Conservation (phyloP, 441 rosid species). For the Gossypium trilobum region DNA sequence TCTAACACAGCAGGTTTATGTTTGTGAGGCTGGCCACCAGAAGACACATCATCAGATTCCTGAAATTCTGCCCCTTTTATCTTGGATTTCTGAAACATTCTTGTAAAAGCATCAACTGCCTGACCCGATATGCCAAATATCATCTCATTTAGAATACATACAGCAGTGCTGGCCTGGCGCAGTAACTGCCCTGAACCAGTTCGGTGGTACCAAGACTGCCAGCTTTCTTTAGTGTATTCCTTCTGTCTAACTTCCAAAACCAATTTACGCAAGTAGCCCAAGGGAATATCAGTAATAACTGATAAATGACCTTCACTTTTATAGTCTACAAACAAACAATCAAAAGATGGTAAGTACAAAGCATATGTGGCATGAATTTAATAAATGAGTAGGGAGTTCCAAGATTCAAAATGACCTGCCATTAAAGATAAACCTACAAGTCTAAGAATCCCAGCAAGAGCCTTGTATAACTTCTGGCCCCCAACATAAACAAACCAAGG, state of each 20-base stretch:
- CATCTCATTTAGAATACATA: constrained; percentile 83
- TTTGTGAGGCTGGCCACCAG: constrained; percentile 15
- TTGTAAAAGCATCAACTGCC: constrained; percentile 41
- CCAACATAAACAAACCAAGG: constrained; percentile 82
- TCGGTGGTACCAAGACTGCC: constrained; percentile 77
- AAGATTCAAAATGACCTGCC: constrained; percentile 61
- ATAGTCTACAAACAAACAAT: constrained; percentile 41
- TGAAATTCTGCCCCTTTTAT: constrained; percentile 20
- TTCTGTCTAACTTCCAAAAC: constrained; percentile 64
- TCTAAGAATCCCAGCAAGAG: constrained; percentile 78
- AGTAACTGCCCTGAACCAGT: constrained; percentile 72
- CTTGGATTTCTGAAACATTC: constrained; percentile 48
- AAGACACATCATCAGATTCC: constrained; percentile 19
- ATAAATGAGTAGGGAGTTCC: constrained; percentile 16
- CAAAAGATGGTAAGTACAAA: constrained; percentile 20
- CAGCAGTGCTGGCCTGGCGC: constrained; percentile 75
- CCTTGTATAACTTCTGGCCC: constrained; percentile 57
- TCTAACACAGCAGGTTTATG: constrained; percentile 11
- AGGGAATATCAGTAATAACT: constrained; percentile 66
- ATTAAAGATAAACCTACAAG: constrained; percentile 76
- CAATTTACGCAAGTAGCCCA: constrained; percentile 50
- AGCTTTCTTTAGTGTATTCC: constrained; percentile 59
- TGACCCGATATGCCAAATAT: constrained; percentile 68
- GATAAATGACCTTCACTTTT: constrained; percentile 53
- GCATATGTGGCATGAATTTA: constrained; percentile 12